These are phyloP conservation scores for Annulohypoxylon nitens DNA, from an alignment of 495 filamentous ascomycete species.

Conservation along the genomic window DNA sequence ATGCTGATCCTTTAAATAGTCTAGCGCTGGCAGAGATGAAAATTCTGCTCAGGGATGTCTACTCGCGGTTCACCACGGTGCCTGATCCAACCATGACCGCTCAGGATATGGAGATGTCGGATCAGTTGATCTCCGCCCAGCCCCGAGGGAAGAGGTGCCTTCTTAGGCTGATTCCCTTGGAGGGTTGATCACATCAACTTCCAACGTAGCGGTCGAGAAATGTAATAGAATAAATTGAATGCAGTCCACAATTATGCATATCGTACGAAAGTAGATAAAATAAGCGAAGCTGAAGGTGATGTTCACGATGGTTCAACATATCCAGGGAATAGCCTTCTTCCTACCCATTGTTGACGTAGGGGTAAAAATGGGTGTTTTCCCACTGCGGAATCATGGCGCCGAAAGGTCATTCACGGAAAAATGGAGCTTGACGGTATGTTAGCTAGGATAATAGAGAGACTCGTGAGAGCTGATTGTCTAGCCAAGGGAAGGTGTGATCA, in stretches of 20 bases:
- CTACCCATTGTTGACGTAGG: not conserved
- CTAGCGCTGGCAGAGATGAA: conserved; percentile 78
- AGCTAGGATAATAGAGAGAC: not conserved
- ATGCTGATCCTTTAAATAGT: conserved; percentile 52
- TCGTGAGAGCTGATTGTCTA: not conserved
- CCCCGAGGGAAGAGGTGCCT: conserved; percentile 68
- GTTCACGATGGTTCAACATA: not conserved
- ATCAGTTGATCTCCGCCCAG: conserved; percentile 72
- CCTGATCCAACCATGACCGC: conserved; percentile 65
- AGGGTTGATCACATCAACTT: not conserved
- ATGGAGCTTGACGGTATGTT: not conserved
- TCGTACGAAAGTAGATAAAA: not conserved
- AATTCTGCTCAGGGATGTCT: conserved; percentile 68
- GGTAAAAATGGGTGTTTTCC: not conserved
- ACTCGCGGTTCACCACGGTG: conserved; percentile 67
- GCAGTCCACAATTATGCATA: not conserved
- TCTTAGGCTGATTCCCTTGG: conserved; percentile 54
- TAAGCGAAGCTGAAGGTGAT: not conserved
- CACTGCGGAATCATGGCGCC: not conserved
- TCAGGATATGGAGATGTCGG: conserved; percentile 68
- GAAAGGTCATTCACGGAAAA: not conserved
- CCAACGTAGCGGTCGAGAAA: not conserved
- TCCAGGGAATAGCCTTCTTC: not conserved
- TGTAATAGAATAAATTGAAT: not conserved
- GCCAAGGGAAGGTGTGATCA: not conserved